Evolutionary conservation across 148 eudicot genomes (phyloP).

Genomic region (Linanthus parryae): DNA sequence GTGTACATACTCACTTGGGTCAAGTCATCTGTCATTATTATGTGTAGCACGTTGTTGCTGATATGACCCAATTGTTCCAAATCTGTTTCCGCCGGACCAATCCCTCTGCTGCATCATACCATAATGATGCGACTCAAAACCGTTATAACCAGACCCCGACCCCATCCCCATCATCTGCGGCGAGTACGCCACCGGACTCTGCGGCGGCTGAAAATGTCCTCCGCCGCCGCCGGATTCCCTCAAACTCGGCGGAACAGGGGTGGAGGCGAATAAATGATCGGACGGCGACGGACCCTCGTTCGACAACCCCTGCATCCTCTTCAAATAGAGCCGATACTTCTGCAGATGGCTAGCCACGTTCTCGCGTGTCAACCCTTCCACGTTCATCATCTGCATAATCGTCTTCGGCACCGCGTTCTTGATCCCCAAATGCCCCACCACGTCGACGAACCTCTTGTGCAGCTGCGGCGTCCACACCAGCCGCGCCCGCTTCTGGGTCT

Average conservation of each 20-base stretch:
- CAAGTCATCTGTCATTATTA: slow-evolving; percentile 21
- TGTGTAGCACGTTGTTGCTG: slow-evolving; percentile 14
- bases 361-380: slow-evolving; percentile 82
- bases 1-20: slow-evolving; percentile 2
- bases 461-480: slow-evolving; percentile 96
- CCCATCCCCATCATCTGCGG: slow-evolving; percentile 39
- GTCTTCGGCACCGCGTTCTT: slow-evolving; percentile 93
- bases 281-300: slow-evolving; percentile 31
- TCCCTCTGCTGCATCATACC: slow-evolving; percentile 45
- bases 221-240: slow-evolving; percentile 21
- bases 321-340: slow-evolving; percentile 82
- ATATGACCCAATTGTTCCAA: slow-evolving; percentile 12
- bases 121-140: slow-evolving; percentile 20
- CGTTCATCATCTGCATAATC: slow-evolving; percentile 97
- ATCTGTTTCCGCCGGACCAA: slow-evolving; percentile 33
- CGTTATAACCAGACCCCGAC: slow-evolving; percentile 25
- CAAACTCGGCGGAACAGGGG: slow-evolving; percentile 36
- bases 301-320: slow-evolving; percentile 67
- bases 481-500: slow-evolving; percentile 51
- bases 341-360: slow-evolving; percentile 95
- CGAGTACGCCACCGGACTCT: slow-evolving; percentile 28
- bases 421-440: slow-evolving; percentile 70
- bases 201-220: slow-evolving; percentile 7
- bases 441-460: slow-evolving; percentile 89
- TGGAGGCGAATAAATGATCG: slow-evolving; percentile 35